Evolutionary conservation across 139 green algal genomes (phyloP), one percentile per base, ranked within the genome.

Genomic region (Chlamydomonas schloesseri): DNA sequence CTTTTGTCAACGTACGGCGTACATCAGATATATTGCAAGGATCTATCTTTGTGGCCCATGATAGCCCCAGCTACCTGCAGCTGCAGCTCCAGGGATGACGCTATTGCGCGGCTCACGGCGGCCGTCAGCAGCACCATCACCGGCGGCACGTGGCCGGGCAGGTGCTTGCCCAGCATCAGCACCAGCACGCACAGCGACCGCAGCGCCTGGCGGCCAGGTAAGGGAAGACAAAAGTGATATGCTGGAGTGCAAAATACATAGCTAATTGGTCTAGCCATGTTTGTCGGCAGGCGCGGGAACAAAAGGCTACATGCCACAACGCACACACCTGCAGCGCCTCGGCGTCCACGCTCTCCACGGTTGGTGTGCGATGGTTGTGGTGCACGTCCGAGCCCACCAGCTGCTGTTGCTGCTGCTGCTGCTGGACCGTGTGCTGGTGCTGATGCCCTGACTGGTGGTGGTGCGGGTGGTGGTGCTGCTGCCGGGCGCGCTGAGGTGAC

Each of bases 121-220:
- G 90, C 91, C 15, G 87, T 89, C 33, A 94, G 91, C 55, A 94
- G 84, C 31, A 89, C 91, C 91, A 94, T 91, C 58, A 94, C 68
- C 72, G 91, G 91, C 26, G 81, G 81, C 58, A 86, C 86, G 71
- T 93, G 90, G 31, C 81, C 86, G 36, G 57, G 67, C 21, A 93
- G 62, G 74, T 86, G 72, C 14, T 58, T 1, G 11, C 68, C 68
- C 55, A 90, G 87, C 79, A 87, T 50, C 47, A 69, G 15, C 14
- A 87, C 65, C 28, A 79, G 34, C 24, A 87, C 50, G 18, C 47
- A 69, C 53, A 90, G 73, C 5, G 73, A 78, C 24, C 87, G 80
- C 24, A 90, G 80, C 18, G 58, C 78, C 71, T 90, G 73, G n/a
- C 23, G 37, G 20, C n/a, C n/a, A 62, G 42, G 64, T 31, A 23